Evolutionary conservation across 2,329 filamentous ascomycete species (phyloP).

Genomic region (Aureobasidium pullulans): DNA sequence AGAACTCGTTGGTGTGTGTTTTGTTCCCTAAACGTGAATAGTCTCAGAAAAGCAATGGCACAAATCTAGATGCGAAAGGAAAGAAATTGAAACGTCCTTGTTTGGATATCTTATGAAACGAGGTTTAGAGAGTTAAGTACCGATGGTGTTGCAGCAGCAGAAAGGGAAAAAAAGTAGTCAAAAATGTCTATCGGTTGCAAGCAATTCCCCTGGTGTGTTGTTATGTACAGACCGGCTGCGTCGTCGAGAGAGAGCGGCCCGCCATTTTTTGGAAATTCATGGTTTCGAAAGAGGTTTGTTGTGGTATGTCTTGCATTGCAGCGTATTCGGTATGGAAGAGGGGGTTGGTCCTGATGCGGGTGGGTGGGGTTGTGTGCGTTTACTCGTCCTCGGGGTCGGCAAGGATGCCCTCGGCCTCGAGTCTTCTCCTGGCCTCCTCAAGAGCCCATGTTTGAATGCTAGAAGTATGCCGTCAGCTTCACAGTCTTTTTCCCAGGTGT

Average conservation of each 20-base stretch:
- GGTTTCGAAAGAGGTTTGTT: not conserved
- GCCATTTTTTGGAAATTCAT: not conserved
- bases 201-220: not conserved
- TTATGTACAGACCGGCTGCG: conserved; percentile 14
- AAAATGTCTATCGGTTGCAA: conserved; percentile 3
- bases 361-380: not conserved
- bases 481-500: not conserved
- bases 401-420: conserved; percentile 92
- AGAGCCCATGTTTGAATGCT: conserved; percentile 99
- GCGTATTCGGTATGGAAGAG: not conserved
- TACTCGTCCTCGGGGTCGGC: conserved; percentile 56
- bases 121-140: not conserved
- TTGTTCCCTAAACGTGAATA: no score
- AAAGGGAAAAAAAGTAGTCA: not conserved
- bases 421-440: conserved; percentile 87
- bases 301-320: not conserved
- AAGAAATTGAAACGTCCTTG: not conserved
- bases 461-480: not conserved
- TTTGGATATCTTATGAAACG: conserved; percentile 5
- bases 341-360: conserved; percentile 15
- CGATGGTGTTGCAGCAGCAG: not conserved
- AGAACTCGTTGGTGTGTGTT: no score
- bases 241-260: not conserved
- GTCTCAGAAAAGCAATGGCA: not conserved
- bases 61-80: not conserved